Base-by-base conservation (phyloP, 129 eudicot genomes). In the Arctium lappa region DNA sequence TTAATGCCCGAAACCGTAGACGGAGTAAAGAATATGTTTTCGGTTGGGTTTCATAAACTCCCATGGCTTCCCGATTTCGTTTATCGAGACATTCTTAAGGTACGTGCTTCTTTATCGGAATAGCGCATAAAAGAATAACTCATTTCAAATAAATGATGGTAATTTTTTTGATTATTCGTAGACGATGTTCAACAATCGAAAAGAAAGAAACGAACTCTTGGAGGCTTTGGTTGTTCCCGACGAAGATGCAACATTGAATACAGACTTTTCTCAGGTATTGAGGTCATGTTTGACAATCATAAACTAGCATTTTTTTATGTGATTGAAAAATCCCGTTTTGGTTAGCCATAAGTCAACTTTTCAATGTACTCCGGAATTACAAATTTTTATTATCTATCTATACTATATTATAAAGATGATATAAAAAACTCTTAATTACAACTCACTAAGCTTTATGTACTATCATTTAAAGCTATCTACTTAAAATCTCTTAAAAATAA, bases 181-280 rank as follows among this genome's bases (percentile, higher is more conserved):
- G 97, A 81, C 65, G 1, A 82, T 90, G 88, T 89, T 87, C 63
- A 36, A 29, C 65, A 86, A 92, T 68, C 83, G 92, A 36, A 90
- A 85, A 69, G 92, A 90, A 79, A 88, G 83, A 85, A 83, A 39
- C 18, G 91, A 88, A 83, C 82, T 92, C 0, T 71, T 88, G 11
- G 86, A 88, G 36, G 92, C 85, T 12, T 73, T 92, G 86, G 92
- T 90, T 5, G 82, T 86, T 65, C 15, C 77, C 0, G 92, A 90
- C 70, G 56, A 88, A 73, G 91, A 86, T 11, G 88, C 89, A 33
- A n/a, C 46, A 29, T 53, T 42, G 32, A 36, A 76, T 50, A 66
- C 78, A 8, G 30, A 80, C 30, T 88, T 76, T 74, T 65, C 82
- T 66, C 93, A 91, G 97, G 97, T 91, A 56, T 8, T 46, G 8